These are phyloP conservation scores for Selaginella moellendorffii DNA, from an alignment of 75 land plant species.

Conservation along the genomic window DNA sequence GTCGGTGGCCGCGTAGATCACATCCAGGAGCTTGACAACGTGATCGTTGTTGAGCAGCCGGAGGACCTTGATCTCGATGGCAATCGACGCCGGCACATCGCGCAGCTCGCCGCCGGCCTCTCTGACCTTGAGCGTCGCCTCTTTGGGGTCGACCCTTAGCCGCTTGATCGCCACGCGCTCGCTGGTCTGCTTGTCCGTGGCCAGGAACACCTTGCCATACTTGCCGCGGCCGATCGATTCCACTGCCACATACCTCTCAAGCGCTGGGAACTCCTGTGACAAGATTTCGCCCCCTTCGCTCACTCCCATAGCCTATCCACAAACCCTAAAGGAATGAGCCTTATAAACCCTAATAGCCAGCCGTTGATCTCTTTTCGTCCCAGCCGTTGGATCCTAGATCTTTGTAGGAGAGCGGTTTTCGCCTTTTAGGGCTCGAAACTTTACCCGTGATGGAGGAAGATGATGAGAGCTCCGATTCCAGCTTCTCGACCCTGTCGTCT, in stretches of 20 bases:
- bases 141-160: slow-evolving; percentile 51
- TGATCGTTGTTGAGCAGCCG: not conserved
- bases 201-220: slow-evolving; percentile 74
- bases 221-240: slow-evolving; percentile 75
- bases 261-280: not conserved
- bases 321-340: not conserved
- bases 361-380: too few relatives aligned
- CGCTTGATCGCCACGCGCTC: slow-evolving; percentile 65
- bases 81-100: not conserved
- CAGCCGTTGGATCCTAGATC: too few relatives aligned
- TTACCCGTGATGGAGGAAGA: too few relatives aligned
- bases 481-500: too few relatives aligned
- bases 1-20: not conserved
- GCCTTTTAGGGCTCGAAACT: too few relatives aligned
- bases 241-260: slow-evolving; percentile 66
- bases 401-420: too few relatives aligned
- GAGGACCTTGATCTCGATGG: not conserved
- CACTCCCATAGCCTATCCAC: not conserved
- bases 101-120: not conserved
- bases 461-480: too few relatives aligned
- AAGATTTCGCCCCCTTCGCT: too few relatives aligned
- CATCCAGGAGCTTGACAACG: not conserved
- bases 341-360: too few relatives aligned
- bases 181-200: slow-evolving; percentile 39
- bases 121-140: not conserved